Evolutionary conservation across 2,329 filamentous ascomycete genomes (phyloP).

Genomic region (Aureobasidium melanogenum): DNA sequence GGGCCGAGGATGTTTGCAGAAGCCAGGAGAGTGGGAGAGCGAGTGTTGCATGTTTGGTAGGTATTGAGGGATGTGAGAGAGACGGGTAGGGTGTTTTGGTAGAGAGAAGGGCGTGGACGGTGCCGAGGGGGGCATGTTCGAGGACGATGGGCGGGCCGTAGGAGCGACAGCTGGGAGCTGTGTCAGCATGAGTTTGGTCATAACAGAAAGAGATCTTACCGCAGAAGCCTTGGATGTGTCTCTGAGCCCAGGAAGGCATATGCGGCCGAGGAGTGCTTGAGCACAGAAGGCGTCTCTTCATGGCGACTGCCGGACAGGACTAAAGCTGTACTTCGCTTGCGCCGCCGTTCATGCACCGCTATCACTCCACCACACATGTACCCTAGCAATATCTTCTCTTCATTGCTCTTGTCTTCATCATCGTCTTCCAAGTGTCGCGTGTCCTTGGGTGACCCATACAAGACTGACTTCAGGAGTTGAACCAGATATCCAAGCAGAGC

Average conservation of each 20-base stretch:
- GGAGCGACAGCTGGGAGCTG: conserved; percentile 33
- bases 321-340: neutral
- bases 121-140: conserved; percentile 58
- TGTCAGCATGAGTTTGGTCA: neutral
- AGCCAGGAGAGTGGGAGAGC: conserved; percentile 6
- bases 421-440: neutral
- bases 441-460: neutral
- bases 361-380: neutral
- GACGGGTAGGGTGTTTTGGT: neutral
- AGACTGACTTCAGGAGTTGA: neutral
- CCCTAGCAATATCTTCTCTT: neutral
- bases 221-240: neutral
- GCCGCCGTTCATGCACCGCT: neutral
- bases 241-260: neutral
- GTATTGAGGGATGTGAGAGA: neutral
- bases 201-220: neutral
- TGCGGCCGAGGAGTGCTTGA: neutral
- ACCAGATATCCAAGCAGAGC: neutral
- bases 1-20: conserved; percentile 6
- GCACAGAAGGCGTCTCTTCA: neutral
- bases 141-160: conserved; percentile 56
- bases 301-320: neutral
- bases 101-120: conserved; percentile 44
- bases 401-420: neutral
- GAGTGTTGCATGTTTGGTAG: neutral